Percentiles rank a stretch among this genome's conserved stretches.
phyloP scores from a whole-genome alignment of 2,329 filamentous ascomycete genomes.

The Bipolaris bicolor region DNA sequence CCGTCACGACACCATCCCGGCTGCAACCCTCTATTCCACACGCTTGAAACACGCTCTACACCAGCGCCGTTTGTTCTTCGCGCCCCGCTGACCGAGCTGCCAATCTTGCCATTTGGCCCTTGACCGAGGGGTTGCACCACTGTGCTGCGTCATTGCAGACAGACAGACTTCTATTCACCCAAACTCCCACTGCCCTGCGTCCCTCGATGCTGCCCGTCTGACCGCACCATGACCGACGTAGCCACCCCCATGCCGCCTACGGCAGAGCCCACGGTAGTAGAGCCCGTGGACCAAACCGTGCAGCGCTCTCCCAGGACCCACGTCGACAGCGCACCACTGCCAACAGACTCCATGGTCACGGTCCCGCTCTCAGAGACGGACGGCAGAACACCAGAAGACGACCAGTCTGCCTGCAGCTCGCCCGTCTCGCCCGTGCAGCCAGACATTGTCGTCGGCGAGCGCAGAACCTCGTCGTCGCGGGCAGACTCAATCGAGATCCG shows the following conservation, averaged over 20 bases:
- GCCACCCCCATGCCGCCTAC: constrained; percentile 8
- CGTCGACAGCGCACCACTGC: constrained; percentile 40
- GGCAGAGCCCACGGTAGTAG: not conserved
- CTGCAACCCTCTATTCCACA: constrained; percentile 17
- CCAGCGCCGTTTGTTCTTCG: constrained; percentile 23
- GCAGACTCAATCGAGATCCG: constrained; percentile 45
- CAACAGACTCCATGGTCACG: constrained; percentile 76
- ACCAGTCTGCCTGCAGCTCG: constrained; percentile 17
- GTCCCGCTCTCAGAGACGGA: constrained; percentile 72
- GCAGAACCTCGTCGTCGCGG: constrained; percentile 39
- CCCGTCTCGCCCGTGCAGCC: constrained; percentile 23
- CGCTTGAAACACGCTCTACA: constrained; percentile 32
- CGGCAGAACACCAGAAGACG: constrained; percentile 49
- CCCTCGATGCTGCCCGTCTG: constrained; percentile 21
- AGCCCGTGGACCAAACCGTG: constrained; percentile 7
- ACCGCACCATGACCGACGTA: constrained; percentile 20
- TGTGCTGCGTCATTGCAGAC: constrained; percentile 8
- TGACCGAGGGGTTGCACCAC: constrained; percentile 5
- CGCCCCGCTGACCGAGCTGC: constrained; percentile 15
- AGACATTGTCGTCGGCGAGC: constrained; percentile 38
- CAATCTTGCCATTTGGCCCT: constrained; percentile 1
- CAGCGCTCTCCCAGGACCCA: constrained; percentile 35
- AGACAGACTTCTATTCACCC: not conserved
- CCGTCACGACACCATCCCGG: not conserved
- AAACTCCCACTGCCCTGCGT: not conserved